Evolutionary conservation across 306 rosid genomes (phyloP).

Genomic region (Heteromeles arbutifolia): DNA sequence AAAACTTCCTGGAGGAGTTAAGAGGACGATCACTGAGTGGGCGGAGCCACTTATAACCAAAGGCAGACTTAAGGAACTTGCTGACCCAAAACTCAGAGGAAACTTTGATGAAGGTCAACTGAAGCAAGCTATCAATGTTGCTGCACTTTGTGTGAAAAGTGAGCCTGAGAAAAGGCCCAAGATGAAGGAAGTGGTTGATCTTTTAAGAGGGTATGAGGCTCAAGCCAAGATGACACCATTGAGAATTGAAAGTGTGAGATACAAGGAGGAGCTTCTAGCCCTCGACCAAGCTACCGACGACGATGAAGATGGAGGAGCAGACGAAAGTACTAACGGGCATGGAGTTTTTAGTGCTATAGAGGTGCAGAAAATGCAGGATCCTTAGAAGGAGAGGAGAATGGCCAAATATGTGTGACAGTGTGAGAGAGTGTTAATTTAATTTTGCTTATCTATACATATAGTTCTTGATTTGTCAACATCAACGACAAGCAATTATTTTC

Average conservation of each 20-base stretch:
- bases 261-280: slow-evolving; percentile 38
- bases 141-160: slow-evolving; percentile 58
- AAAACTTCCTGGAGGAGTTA: slow-evolving; percentile 65
- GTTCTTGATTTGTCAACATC: not conserved
- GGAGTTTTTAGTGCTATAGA: slow-evolving; percentile 76
- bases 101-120: slow-evolving; percentile 54
- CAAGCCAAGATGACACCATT: slow-evolving; percentile 15
- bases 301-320: slow-evolving; percentile 22
- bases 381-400: slow-evolving; percentile 28
- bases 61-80: slow-evolving; percentile 51
- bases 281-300: slow-evolving; percentile 44
- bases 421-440: not conserved
- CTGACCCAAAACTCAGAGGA: slow-evolving; percentile 64
- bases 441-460: not conserved
- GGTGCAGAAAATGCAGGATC: slow-evolving; percentile 50
- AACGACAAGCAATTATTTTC: not conserved
- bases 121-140: slow-evolving; percentile 49
- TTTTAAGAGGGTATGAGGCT: slow-evolving; percentile 49
- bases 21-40: slow-evolving; percentile 76
- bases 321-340: slow-evolving; percentile 38
- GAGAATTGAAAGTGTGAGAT: slow-evolving; percentile 46
- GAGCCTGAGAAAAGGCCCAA: slow-evolving; percentile 62
- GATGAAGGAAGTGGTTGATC: slow-evolving; percentile 61
- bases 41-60: slow-evolving; percentile 53
- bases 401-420: not conserved